Percentiles rank a stretch among this genome's conserved stretches.
These are phyloP conservation scores for Singerocomus rubriflavus DNA, from an alignment of 1,284 basidiomycete species.

Conservation along the genomic window DNA sequence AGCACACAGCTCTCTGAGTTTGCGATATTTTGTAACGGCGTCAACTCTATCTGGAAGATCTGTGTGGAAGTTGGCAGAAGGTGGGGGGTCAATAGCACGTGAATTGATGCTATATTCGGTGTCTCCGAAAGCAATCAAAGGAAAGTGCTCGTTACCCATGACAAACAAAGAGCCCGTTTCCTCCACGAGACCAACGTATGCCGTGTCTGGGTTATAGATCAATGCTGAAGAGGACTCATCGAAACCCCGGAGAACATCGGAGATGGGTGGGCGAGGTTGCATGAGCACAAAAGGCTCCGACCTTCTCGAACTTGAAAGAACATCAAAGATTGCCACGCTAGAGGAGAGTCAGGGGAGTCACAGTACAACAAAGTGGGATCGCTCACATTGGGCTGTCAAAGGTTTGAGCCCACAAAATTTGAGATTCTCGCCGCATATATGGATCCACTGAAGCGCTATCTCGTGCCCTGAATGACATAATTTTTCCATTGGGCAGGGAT, in stretches of 20 bases:
- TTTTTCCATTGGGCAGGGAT: conserved; percentile 69
- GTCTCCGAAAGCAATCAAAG: conserved; percentile 69
- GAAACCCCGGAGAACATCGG: conserved; percentile 50
- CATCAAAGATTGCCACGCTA: conserved; percentile 79
- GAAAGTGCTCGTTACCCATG: conserved; percentile 71
- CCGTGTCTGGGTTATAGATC: conserved; percentile 50
- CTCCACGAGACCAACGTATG: conserved; percentile 73
- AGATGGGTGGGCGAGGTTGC: conserved; percentile 70
- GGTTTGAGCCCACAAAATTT: conserved; percentile 44
- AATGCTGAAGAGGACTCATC: conserved; percentile 37
- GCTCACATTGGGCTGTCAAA: conserved; percentile 33
- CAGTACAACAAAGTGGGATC: not conserved
- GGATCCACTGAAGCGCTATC: conserved; percentile 24
- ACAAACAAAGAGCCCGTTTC: conserved; percentile 74
- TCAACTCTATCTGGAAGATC: conserved; percentile 45
- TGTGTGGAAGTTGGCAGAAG: conserved; percentile 18
- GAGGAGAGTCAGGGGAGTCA: not conserved
- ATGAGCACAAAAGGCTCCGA: conserved; percentile 69
- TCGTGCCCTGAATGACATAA: conserved; percentile 65
- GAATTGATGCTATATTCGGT: conserved; percentile 33
- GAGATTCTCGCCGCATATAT: conserved; percentile 33
- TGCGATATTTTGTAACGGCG: conserved; percentile 41
- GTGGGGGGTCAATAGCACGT: conserved; percentile 38
- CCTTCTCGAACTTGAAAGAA: conserved; percentile 48
- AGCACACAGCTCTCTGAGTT: conserved; percentile 35